phyloP scores from a whole-genome alignment of 805 yeast genomes.

The Millerago galiae region DNA sequence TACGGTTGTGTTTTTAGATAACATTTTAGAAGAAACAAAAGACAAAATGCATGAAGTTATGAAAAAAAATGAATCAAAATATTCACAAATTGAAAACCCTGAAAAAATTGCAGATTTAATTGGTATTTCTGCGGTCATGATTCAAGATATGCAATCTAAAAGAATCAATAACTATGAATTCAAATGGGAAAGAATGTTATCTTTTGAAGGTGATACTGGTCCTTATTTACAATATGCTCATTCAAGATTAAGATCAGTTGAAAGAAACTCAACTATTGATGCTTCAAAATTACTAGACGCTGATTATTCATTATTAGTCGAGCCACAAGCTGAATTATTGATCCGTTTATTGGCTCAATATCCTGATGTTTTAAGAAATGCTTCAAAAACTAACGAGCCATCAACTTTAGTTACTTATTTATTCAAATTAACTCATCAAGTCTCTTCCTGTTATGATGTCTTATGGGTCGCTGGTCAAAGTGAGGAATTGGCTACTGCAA shows the following conservation, averaged over 20 bases:
- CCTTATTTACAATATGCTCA: constrained; percentile 98
- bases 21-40: constrained; percentile 87
- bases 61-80: constrained; percentile 86
- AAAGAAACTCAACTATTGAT: constrained; percentile 67
- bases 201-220: constrained; percentile 99
- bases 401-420: constrained; percentile 90
- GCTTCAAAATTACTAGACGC: constrained; percentile 39
- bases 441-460: constrained; percentile 92
- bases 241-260: constrained; percentile 91
- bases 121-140: constrained; percentile 97
- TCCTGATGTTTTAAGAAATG: constrained; percentile 83
- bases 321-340: constrained; percentile 64
- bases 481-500: constrained; percentile 76
- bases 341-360: constrained; percentile 79
- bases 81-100: constrained; percentile 88
- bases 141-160: constrained; percentile 98
- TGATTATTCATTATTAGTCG: constrained; percentile 57
- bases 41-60: constrained; percentile 94
- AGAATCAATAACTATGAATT: constrained; percentile 94
- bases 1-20: constrained; percentile 95
- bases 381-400: constrained; percentile 83
- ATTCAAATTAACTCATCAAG: constrained; percentile 87
- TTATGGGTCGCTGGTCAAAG: constrained; percentile 97
- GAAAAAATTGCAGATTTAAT: constrained; percentile 91
- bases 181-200: constrained; percentile 96